Evolutionary conservation across 768 basidiomycete species (phyloP).

Genomic region (Butyriboletus loyo): DNA sequence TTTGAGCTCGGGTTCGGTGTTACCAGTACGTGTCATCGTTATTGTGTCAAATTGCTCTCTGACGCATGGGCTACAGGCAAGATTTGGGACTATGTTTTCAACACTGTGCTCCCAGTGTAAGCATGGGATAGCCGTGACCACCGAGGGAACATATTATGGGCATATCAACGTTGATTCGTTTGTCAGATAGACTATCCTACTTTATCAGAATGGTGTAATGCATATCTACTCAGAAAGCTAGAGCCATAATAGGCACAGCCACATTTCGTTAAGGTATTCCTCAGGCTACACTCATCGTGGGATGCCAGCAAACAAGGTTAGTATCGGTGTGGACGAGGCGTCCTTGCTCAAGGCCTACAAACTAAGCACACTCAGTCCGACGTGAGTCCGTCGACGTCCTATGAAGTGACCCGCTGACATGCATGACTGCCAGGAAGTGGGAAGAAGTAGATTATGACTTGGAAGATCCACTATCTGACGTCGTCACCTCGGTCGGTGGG

Average conservation of each 20-base stretch:
- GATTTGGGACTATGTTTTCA: constrained; percentile 92
- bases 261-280: background rate
- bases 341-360: constrained; percentile 85
- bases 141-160: background rate
- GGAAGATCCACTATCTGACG: constrained; percentile 70
- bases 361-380: constrained; percentile 72
- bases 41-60: background rate
- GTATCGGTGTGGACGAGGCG: constrained; percentile 75
- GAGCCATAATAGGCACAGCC: constrained; percentile 12
- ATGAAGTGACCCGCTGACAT: constrained; percentile 1
- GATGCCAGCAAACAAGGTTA: constrained; percentile 47
- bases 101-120: constrained; percentile 71
- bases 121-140: background rate
- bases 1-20: constrained; percentile 97
- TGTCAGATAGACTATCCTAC: constrained; percentile 11
- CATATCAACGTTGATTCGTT: constrained; percentile 7
- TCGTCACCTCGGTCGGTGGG: constrained; percentile 54
- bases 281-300: background rate
- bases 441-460: constrained; percentile 86
- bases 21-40: constrained; percentile 56
- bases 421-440: constrained; percentile 60
- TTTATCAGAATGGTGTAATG: constrained; percentile 9
- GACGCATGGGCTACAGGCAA: constrained; percentile 52
- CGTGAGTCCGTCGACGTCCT: constrained; percentile 42
- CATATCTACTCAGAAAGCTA: background rate